Evolutionary conservation across 306 rosid genomes (phyloP).

Genomic region (Quercus ilex): DNA sequence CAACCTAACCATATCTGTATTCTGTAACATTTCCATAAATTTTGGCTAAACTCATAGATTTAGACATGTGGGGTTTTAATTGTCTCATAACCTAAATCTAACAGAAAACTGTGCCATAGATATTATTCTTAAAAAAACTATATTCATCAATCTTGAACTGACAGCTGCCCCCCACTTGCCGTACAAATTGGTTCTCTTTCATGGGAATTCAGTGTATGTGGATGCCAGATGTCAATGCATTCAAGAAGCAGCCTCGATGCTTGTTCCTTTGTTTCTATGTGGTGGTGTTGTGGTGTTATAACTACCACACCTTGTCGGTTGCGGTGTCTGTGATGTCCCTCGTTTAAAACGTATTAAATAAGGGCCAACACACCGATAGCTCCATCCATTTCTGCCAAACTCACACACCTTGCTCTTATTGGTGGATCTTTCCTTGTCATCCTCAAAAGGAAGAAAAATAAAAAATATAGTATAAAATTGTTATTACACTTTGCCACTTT

Average conservation of each 20-base stretch:
- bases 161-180: conserved; percentile 45
- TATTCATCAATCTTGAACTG: conserved; percentile 17
- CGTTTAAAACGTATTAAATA: conserved; percentile 16
- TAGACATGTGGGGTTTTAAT: conserved; percentile 4
- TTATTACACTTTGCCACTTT: neutral
- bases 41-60: conserved; percentile 11
- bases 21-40: conserved; percentile 1
- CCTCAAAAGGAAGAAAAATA: neutral
- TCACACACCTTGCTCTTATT: conserved; percentile 30
- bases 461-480: neutral
- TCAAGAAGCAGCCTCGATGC: conserved; percentile 15
- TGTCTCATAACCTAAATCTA: neutral
- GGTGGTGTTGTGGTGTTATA: conserved; percentile 16
- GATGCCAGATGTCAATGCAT: conserved; percentile 41
- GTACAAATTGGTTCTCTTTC: conserved; percentile 27
- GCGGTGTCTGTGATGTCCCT: conserved; percentile 39
- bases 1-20: conserved; percentile 5
- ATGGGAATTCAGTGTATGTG: conserved; percentile 29
- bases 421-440: conserved; percentile 24
- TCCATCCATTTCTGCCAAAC: conserved; percentile 22
- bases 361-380: neutral
- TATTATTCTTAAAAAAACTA: conserved; percentile 7
- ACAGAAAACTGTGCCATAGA: conserved; percentile 1
- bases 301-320: conserved; percentile 45
- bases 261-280: conserved; percentile 12